Base-by-base conservation (phyloP, 805 yeast genomes). In the Candida awuae region DNA sequence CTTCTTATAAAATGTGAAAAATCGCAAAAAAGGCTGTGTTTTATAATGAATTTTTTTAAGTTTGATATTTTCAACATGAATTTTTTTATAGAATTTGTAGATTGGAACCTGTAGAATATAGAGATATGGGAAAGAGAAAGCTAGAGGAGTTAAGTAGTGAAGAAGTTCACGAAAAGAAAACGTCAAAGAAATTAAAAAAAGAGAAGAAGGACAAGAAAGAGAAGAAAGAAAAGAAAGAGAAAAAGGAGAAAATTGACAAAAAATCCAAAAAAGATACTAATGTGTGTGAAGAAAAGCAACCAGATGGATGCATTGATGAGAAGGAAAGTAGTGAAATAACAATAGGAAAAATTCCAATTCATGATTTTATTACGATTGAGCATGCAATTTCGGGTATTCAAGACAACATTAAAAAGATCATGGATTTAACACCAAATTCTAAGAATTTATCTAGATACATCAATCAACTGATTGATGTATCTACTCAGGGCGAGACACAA, bases 391-490 rank as follows among this genome's bases (percentile, higher is more conserved):
- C 68, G 1, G 68, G 66, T 32, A 52, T 80, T 3, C 76, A 79
- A 40, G 73, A 71, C 32, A 64, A 75, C 18, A 61, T 79, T 7
- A 63, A 63, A 36, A 61, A 66, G 10, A 66, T 83, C 15, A 41
- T 80, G 2, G 62, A 68, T 4, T 70, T 71, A n/a, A 70, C 85
- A 1, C 86, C 86, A 4, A 70, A 71, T 37, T 48, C 63, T 10
- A 58, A 65, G 12, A 61, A 68, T 58, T 70, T 67, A 43, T 62
- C 50, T 41, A 49, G 29, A 45, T 59, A 53, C 29, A 39, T 69
- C 3, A 49, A 41, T 4, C n/a, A 16, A 20, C 28, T 41, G 18
- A 16, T 32, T 4, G 19, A 19, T 16, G 15, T 22, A 21, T 26
- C 36, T 16, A 29, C 28, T 4, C 25, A 32, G 8, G 16, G n/a